A percentile compares a stretch with the other conserved stretches of the same genome.
phyloP scores from a whole-genome alignment of 768 basidiomycete species.

The Tricholoma sp. region DNA sequence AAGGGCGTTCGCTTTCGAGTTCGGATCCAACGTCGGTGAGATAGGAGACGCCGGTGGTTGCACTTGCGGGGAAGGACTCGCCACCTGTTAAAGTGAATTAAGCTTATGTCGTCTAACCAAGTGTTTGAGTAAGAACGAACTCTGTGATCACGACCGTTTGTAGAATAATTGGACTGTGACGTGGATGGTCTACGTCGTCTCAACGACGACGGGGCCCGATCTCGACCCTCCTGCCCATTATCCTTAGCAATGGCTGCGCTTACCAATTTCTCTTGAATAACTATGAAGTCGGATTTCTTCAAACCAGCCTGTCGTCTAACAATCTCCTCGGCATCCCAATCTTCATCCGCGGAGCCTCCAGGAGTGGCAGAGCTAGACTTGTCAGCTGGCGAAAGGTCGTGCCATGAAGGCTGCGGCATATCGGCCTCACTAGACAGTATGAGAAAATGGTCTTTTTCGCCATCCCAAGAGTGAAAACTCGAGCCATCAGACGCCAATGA shows the following conservation, averaged over 20 bases:
- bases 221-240: slow-evolving; percentile 50
- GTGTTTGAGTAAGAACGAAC: slow-evolving; percentile 12
- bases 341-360: slow-evolving; percentile 48
- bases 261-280: slow-evolving; percentile 76
- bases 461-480: slow-evolving; percentile 81
- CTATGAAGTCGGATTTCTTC: slow-evolving; percentile 61
- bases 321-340: slow-evolving; percentile 59
- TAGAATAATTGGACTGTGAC: slow-evolving; percentile 75
- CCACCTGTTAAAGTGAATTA: slow-evolving; percentile 35
- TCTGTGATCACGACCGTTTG: slow-evolving; percentile 42
- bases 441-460: slow-evolving; percentile 49
- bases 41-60: slow-evolving; percentile 34
- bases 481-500: slow-evolving; percentile 79
- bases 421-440: slow-evolving; percentile 52
- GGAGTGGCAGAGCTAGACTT: slow-evolving; percentile 44
- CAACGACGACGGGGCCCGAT: slow-evolving; percentile 59
- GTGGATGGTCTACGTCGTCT: slow-evolving; percentile 74
- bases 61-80: slow-evolving; percentile 51
- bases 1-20: slow-evolving; percentile 57
- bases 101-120: slow-evolving; percentile 10
- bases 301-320: slow-evolving; percentile 64
- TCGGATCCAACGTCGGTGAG: slow-evolving; percentile 38
- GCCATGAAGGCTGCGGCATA: slow-evolving; percentile 53
- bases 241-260: slow-evolving; percentile 54
- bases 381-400: slow-evolving; percentile 48